Percentiles rank a stretch among this genome's conserved stretches.
phyloP scores from a whole-genome alignment of 441 rosid species.

The Adansonia gregorii region DNA sequence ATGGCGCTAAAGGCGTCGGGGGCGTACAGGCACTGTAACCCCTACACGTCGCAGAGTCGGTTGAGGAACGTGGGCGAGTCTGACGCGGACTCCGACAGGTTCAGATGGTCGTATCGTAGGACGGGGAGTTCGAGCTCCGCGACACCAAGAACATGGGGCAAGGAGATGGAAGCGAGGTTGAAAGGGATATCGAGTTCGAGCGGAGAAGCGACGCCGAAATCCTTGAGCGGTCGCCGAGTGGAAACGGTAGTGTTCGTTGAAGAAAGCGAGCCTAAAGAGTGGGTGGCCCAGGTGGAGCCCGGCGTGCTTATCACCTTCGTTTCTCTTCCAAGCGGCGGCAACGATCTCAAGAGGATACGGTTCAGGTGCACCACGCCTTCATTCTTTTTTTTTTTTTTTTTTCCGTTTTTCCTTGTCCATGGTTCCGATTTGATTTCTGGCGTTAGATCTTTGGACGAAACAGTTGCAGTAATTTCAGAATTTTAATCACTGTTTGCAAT shows the following conservation, averaged over 20 bases:
- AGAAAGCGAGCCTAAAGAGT: constrained; percentile 91
- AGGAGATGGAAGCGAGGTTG: constrained; percentile 93
- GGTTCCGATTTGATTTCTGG: too few relatives aligned
- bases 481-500: too few relatives aligned
- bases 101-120: constrained; percentile 60
- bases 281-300: constrained; percentile 84
- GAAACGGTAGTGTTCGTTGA: constrained; percentile 76
- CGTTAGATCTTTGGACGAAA: too few relatives aligned
- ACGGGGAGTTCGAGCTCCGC: constrained; percentile 26
- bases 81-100: constrained; percentile 65
- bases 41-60: constrained; percentile 66
- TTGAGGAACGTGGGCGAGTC: constrained; percentile 46
- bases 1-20: constrained; percentile 98
- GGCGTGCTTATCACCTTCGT: constrained; percentile 32
- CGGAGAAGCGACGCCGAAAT: constrained; percentile 90
- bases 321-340: constrained; percentile 31
- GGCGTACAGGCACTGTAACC: constrained; percentile 82
- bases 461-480: too few relatives aligned
- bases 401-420: too few relatives aligned
- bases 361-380: constrained; percentile 25
- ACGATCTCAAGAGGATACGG: constrained; percentile 29
- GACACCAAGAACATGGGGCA: constrained; percentile 69
- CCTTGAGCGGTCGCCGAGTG: constrained; percentile 75
- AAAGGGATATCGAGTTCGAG: constrained; percentile 94
- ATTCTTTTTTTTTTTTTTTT: background rate